These are phyloP conservation scores for Dactylellina drechsleri DNA, from an alignment of 2,329 filamentous ascomycete genomes.

Conservation along the genomic window DNA sequence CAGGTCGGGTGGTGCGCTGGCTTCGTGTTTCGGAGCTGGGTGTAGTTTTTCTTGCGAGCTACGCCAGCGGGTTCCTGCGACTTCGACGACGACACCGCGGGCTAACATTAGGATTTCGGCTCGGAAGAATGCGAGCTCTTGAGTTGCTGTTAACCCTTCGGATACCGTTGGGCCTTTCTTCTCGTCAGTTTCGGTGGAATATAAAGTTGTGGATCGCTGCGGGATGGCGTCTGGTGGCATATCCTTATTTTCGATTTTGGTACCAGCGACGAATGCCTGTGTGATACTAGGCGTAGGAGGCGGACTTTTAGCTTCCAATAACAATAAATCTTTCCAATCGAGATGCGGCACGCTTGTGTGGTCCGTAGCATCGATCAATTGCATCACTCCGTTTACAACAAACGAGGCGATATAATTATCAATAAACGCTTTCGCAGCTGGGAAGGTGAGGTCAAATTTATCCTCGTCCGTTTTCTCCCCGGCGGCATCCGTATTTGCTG, in stretches of 20 bases:
- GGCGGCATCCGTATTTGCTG: constrained; percentile 58
- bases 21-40: constrained; percentile 58
- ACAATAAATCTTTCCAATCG: constrained; percentile 45
- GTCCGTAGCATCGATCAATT: constrained; percentile 49
- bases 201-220: constrained; percentile 36
- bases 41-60: constrained; percentile 63
- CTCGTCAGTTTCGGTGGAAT: constrained; percentile 61
- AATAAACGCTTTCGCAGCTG: constrained; percentile 67
- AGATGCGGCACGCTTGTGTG: constrained; percentile 51
- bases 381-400: constrained; percentile 67
- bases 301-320: constrained; percentile 34
- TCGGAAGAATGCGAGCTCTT: constrained; percentile 82
- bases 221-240: constrained; percentile 40
- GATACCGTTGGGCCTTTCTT: constrained; percentile 67
- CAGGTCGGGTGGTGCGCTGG: constrained; percentile 56
- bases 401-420: constrained; percentile 82
- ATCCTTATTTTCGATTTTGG: constrained; percentile 18
- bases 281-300: constrained; percentile 52
- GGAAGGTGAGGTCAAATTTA: constrained; percentile 57
- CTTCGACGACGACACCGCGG: constrained; percentile 78
- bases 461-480: constrained; percentile 55
- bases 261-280: constrained; percentile 26
- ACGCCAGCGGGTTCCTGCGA: constrained; percentile 71
- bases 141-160: constrained; percentile 70
- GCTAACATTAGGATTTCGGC: constrained; percentile 85